Percentiles rank a stretch among this genome's conserved stretches.
phyloP scores from a whole-genome alignment of 2,329 filamentous ascomycete genomes.

The Aureobasidium sp. region DNA sequence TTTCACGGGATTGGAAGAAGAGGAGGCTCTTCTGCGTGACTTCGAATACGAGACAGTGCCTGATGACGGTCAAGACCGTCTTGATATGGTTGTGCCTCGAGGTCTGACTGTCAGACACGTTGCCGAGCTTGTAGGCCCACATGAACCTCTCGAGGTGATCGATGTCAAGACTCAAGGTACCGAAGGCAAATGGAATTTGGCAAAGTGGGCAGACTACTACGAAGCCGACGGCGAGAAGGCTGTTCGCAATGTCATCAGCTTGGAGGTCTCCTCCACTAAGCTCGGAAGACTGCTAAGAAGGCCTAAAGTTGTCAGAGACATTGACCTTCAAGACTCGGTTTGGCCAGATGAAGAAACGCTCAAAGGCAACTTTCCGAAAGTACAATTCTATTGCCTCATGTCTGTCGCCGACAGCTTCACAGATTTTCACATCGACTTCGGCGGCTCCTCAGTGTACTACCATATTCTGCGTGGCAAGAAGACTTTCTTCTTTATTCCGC shows the following conservation, averaged over 20 bases:
- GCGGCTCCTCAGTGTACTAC: slow-evolving; percentile 62
- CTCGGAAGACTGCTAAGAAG: slow-evolving; percentile 54
- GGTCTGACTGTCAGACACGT: slow-evolving; percentile 56
- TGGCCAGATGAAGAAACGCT: slow-evolving; percentile 46
- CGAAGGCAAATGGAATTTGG: slow-evolving; percentile 57
- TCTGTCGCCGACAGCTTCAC: slow-evolving; percentile 64
- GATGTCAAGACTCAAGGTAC: slow-evolving; percentile 63
- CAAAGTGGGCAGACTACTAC: slow-evolving; percentile 59
- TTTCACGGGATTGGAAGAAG: slow-evolving; percentile 12
- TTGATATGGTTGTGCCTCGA: slow-evolving; percentile 61
- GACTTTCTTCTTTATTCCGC: slow-evolving; percentile 64
- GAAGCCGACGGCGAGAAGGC: slow-evolving; percentile 54
- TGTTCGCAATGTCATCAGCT: slow-evolving; percentile 60
- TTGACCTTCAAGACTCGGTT: slow-evolving; percentile 49
- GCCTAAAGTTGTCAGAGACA: slow-evolving; percentile 56
- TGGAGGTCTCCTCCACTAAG: slow-evolving; percentile 57
- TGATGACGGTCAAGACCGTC: slow-evolving; percentile 55
- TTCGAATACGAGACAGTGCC: slow-evolving; percentile 41
- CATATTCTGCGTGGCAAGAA: slow-evolving; percentile 62
- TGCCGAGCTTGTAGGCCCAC: slow-evolving; percentile 54
- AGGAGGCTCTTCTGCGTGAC: slow-evolving; percentile 24
- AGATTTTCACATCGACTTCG: slow-evolving; percentile 65
- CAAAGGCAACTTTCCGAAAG: slow-evolving; percentile 51
- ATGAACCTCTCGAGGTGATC: slow-evolving; percentile 57
- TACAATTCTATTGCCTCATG: slow-evolving; percentile 63